Conservation (phyloP, 2,329 filamentous ascomycete species). For the Ophiocordyceps unilateralis region DNA sequence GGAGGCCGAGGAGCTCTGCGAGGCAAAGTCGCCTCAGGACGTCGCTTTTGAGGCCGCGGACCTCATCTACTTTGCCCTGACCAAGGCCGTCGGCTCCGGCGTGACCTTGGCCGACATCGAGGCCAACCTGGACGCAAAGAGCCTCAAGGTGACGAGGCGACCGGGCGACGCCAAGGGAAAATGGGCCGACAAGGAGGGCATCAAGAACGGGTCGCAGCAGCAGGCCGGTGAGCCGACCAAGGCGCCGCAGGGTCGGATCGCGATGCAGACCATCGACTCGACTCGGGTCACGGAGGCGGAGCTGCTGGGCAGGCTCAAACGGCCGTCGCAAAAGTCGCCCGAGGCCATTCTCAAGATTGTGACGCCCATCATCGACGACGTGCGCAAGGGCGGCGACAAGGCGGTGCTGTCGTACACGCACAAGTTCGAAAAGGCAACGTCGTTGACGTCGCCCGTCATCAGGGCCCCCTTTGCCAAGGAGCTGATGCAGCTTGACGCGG, state of each 20-base stretch:
- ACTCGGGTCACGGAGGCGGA: constrained; percentile 43
- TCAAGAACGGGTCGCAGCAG: constrained; percentile 25
- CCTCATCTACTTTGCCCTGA: constrained; percentile 86
- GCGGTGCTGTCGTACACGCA: constrained; percentile 86
- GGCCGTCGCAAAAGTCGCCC: constrained; percentile 88
- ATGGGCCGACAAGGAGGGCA: constrained; percentile 72
- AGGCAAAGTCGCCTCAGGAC: constrained; percentile 65
- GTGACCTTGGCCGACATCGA: constrained; percentile 82
- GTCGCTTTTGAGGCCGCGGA: constrained; percentile 91
- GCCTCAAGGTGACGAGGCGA: constrained; percentile 83
- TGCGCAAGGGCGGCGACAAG: constrained; percentile 69
- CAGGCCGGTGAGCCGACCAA: constrained; percentile 11
- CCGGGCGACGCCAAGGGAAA: constrained; percentile 88
- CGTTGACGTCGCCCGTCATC: constrained; percentile 73
- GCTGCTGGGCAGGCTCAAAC: constrained; percentile 59
- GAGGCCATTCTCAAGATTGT: constrained; percentile 86
- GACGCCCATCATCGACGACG: constrained; percentile 76
- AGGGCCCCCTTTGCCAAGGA: constrained; percentile 73
- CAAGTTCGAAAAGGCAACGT: constrained; percentile 94
- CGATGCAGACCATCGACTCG: constrained; percentile 67
- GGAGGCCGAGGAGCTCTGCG: constrained; percentile 87
- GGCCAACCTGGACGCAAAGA: constrained; percentile 83
- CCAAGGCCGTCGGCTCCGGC: constrained; percentile 72
- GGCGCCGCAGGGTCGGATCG: constrained; percentile 39
- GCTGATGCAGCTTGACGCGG: constrained; percentile 69